A percentile compares a stretch with the other conserved stretches of the same genome.
Evolutionary conservation across 805 yeast genomes (phyloP).

Genomic region (Suhomyces vadensis): DNA sequence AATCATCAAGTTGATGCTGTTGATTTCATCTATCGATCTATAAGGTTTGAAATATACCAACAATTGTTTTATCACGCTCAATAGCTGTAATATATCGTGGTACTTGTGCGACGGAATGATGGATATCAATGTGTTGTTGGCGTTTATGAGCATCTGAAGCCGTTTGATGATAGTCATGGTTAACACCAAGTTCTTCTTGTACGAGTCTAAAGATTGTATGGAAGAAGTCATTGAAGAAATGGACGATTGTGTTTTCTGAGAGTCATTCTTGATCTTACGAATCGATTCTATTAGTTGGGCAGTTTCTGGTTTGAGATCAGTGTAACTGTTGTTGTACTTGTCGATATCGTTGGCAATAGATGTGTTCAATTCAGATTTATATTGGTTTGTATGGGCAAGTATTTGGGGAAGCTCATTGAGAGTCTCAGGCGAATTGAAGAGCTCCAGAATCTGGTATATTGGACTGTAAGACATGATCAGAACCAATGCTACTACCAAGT

Average conservation of each 20-base stretch:
- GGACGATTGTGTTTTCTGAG: constrained; percentile 56
- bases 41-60: constrained; percentile 74
- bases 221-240: constrained; percentile 73
- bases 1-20: constrained; percentile 60
- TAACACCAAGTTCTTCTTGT: constrained; percentile 79
- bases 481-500: too few relatives aligned
- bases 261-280: constrained; percentile 46
- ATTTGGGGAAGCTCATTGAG: constrained; percentile 53
- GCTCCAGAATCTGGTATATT: not conserved
- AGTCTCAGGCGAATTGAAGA: constrained; percentile 43
- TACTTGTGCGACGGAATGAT: constrained; percentile 50
- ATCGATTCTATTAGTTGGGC: constrained; percentile 45
- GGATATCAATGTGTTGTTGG: constrained; percentile 60
- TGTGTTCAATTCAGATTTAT: constrained; percentile 50
- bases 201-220: constrained; percentile 75
- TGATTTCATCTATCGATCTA: constrained; percentile 80
- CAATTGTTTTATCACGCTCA: constrained; percentile 73
- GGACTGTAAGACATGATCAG: not conserved
- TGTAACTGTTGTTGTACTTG: constrained; percentile 36
- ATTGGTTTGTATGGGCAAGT: constrained; percentile 48
- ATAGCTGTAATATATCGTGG: constrained; percentile 55
- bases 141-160: constrained; percentile 79
- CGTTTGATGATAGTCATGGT: constrained; percentile 86
- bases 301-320: constrained; percentile 35
- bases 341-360: constrained; percentile 43